These are phyloP conservation scores for Primulina eburnea DNA, from an alignment of 257 asterid genomes.

Conservation along the genomic window DNA sequence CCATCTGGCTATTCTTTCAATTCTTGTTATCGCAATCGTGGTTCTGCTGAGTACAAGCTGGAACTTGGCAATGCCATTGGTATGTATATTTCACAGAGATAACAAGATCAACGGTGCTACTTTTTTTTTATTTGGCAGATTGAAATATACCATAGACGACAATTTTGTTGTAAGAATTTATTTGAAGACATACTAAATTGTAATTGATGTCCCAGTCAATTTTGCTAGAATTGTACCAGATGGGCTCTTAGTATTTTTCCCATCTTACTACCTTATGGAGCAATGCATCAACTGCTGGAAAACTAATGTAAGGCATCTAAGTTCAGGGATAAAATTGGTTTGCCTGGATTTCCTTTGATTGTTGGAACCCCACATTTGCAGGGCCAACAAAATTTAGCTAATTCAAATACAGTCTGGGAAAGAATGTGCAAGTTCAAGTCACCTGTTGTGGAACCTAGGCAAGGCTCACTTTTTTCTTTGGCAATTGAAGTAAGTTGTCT, in stretches of 20 bases:
- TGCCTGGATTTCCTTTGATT: slow-evolving; percentile 15
- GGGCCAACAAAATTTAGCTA: slow-evolving; percentile 56
- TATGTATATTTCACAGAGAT: slow-evolving; percentile 34
- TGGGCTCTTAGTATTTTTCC: slow-evolving; percentile 93
- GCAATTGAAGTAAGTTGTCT: slow-evolving; percentile 70
- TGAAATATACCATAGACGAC: not conserved
- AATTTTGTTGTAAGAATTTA: slow-evolving; percentile 19
- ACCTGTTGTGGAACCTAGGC: slow-evolving; percentile 98
- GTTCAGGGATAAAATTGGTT: slow-evolving; percentile 11
- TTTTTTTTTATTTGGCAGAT: not conserved
- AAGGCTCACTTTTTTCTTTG: slow-evolving; percentile 70
- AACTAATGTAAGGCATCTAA: slow-evolving; percentile 49
- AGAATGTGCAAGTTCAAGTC: slow-evolving; percentile 89
- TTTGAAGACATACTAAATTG: slow-evolving; percentile 26
- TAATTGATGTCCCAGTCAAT: slow-evolving; percentile 60
- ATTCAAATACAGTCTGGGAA: slow-evolving; percentile 84
- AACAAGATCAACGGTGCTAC: slow-evolving; percentile 7
- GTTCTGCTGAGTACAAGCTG: slow-evolving; percentile 79
- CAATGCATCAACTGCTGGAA: slow-evolving; percentile 93
- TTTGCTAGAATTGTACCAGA: slow-evolving; percentile 96
- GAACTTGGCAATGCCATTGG: slow-evolving; percentile 99
- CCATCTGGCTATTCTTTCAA: slow-evolving; percentile 92
- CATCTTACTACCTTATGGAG: slow-evolving; percentile 89
- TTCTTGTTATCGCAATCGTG: slow-evolving; percentile 87
- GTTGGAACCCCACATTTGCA: slow-evolving; percentile 31